These are phyloP conservation scores for Zymoseptoria tritici DNA, from an alignment of 2,329 filamentous ascomycete species.

Conservation along the genomic window DNA sequence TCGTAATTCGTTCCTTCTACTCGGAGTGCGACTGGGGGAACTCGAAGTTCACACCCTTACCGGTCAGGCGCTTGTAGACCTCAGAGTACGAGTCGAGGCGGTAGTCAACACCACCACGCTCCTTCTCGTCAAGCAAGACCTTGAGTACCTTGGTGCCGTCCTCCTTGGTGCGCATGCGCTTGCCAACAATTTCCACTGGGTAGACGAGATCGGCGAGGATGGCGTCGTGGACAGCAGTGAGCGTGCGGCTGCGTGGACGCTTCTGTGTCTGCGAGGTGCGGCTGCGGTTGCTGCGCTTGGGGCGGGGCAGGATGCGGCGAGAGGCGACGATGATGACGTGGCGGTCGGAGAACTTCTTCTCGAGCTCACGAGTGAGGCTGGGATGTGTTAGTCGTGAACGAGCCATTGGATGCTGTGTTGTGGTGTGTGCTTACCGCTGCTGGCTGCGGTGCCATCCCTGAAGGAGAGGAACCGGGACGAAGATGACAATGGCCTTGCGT, in stretches of 20 bases:
- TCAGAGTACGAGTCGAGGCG: conserved; percentile 98
- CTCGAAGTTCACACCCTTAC: conserved; percentile 95
- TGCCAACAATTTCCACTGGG: conserved; percentile 99
- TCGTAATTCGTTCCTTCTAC: background rate
- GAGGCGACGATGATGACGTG: conserved; percentile 98
- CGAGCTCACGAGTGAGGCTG: conserved; percentile 98
- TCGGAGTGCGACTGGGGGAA: conserved; percentile 63
- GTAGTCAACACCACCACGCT: conserved; percentile 98
- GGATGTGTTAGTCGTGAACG: conserved; percentile 8
- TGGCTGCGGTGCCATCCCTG: conserved; percentile 98
- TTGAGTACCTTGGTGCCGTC: conserved; percentile 98
- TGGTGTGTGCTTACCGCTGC: conserved; percentile 72
- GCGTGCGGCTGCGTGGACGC: conserved; percentile 93
- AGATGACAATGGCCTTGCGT: conserved; percentile 99
- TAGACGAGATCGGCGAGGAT: conserved; percentile 98
- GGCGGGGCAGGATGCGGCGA: conserved; percentile 96
- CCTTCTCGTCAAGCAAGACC: conserved; percentile 99
- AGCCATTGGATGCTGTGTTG: background rate
- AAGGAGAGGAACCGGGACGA: conserved; percentile 99
- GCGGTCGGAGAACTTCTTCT: conserved; percentile 99
- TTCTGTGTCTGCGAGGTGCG: conserved; percentile 97
- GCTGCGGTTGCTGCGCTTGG: conserved; percentile 94
- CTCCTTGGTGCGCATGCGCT: conserved; percentile 97
- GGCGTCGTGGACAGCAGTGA: conserved; percentile 97
- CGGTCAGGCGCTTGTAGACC: conserved; percentile 97